phyloP scores from a whole-genome alignment of 176 grass and related monocot species.

The Eragrostis curvula region DNA sequence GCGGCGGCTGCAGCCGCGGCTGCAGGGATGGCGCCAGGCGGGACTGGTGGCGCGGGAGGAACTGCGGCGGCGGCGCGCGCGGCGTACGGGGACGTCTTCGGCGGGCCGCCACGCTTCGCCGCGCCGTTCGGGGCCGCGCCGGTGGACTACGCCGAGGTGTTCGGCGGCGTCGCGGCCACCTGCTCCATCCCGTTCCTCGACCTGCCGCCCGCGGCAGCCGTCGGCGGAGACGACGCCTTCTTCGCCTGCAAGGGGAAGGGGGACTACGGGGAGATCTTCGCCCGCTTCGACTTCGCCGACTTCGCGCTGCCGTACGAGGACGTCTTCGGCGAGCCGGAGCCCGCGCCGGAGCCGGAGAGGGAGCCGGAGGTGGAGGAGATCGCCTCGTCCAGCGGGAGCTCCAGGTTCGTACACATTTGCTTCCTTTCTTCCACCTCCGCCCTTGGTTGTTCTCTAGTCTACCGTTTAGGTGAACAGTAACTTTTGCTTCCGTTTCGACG shows the following conservation, averaged over 20 bases:
- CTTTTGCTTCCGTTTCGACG: not conserved
- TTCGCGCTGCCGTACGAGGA: constrained; percentile 84
- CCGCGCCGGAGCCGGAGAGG: not conserved
- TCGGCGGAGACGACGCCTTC: constrained; percentile 15
- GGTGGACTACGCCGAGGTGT: constrained; percentile 80
- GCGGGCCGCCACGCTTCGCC: constrained; percentile 65
- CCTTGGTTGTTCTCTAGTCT: not conserved
- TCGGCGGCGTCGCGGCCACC: constrained; percentile 61
- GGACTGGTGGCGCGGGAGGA: not conserved
- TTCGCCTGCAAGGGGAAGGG: constrained; percentile 48
- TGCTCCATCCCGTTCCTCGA: constrained; percentile 94
- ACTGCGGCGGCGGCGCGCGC: constrained; percentile 18
- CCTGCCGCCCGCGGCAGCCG: constrained; percentile 49
- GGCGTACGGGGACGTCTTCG: constrained; percentile 79
- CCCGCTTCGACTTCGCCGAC: constrained; percentile 63
- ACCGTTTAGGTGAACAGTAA: not conserved
- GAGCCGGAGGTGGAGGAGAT: constrained; percentile 50
- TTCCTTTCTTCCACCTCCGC: too few species aligned
- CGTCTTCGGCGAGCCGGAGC: constrained; percentile 42
- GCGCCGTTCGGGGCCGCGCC: constrained; percentile 51
- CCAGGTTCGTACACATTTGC: constrained; percentile 26
- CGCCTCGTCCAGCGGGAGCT: constrained; percentile 49
- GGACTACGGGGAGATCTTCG: constrained; percentile 90
- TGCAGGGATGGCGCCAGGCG: not conserved
- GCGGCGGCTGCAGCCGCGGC: not conserved